A percentile compares a stretch with the other conserved stretches of the same genome.
Conservation (phyloP, 352 stramenopile species). For the Globisporangium carolinianum region DNA sequence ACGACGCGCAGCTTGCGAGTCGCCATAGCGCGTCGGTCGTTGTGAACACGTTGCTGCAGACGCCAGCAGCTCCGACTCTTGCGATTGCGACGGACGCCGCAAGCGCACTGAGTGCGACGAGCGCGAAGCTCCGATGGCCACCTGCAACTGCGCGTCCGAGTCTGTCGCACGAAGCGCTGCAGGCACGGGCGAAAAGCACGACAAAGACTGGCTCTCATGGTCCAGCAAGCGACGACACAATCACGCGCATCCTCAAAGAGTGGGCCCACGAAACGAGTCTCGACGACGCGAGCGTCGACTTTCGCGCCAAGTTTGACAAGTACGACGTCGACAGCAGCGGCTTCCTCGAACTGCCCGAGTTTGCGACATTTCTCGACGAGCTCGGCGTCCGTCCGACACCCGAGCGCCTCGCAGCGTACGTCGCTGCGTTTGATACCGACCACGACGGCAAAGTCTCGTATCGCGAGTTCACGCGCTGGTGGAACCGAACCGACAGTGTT, state of each 20-base stretch:
- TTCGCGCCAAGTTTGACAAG: constrained; percentile 62
- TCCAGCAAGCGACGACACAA: constrained; percentile 40
- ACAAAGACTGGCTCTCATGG: constrained; percentile 11
- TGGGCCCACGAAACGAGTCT: constrained; percentile 77
- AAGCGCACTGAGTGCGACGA: constrained; percentile 2
- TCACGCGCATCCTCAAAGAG: constrained; percentile 76
- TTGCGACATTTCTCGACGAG: constrained; percentile 79
- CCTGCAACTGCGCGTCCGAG: constrained; percentile 29
- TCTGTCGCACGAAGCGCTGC: constrained; percentile 44
- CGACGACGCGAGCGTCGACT: constrained; percentile 65
- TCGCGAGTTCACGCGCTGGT: constrained; percentile 86
- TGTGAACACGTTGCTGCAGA: constrained; percentile 82
- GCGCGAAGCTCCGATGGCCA: constrained; percentile 53
- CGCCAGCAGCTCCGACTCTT: constrained; percentile 41
- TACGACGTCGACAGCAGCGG: constrained; percentile 68
- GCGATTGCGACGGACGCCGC: constrained; percentile 15
- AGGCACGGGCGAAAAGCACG: constrained; percentile 21
- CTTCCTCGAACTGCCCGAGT: constrained; percentile 81
- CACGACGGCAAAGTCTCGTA: constrained; percentile 82
- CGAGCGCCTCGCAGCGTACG: constrained; percentile 79
- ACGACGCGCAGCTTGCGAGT: constrained; percentile 63
- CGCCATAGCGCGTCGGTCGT: constrained; percentile 66
- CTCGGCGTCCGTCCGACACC: constrained; percentile 74
- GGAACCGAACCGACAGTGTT: constrained; percentile 58
- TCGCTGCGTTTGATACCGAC: constrained; percentile 77